Evolutionary conservation across 495 filamentous ascomycete genomes (phyloP), one percentile per base, ranked within the genome.

Genomic region (Xanthoparmelia taractica): DNA sequence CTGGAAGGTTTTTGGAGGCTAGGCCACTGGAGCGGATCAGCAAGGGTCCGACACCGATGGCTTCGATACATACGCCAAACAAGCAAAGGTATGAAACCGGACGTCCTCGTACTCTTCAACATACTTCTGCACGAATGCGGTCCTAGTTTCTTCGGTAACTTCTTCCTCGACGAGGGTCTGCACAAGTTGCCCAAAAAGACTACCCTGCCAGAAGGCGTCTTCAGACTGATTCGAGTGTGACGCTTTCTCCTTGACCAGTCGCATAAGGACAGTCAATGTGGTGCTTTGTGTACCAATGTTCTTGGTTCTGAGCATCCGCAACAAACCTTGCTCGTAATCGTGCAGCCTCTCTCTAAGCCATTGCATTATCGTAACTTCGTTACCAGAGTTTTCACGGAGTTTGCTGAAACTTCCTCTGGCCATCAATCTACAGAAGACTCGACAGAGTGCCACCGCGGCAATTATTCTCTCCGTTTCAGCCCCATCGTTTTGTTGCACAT

Each of bases 391-490:
- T 27, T 80, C 81, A 62, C 79, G 83, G 59, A 76, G 80, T 72
- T 84, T 85, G 15, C 79, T 78, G 66, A 97, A 69, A 65, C 78
- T 82, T 65, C 92, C 92, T n/a, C 78, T 78, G 13, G 86, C 87
- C 69, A 96, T 84, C 58, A 98, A 80, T 64, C 87, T 83, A 69
- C 87, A 84, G 70, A 98, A 96, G n/a, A 92, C 87, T 64, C 92
- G 85, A 71, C 92, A 97, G 34, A 97, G 78, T 2, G 91, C 84
- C 23, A 96, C 87, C 0, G 87, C 83, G 0, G 91, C 89, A 27
- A 85, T 76, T 13, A 87, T 69, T 27, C 62, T 57, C 13, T 76
- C 74, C 31, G 75, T 73, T 17, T 72, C 69, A 13, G 71, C 41
- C 0, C 75, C 66, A 8, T 78, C 73, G 23, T 82, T 73, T 29